Evolutionary conservation across 805 yeast species (phyloP), one percentile per base, ranked within the genome.

Genomic region (Metschnikowia rubicola): DNA sequence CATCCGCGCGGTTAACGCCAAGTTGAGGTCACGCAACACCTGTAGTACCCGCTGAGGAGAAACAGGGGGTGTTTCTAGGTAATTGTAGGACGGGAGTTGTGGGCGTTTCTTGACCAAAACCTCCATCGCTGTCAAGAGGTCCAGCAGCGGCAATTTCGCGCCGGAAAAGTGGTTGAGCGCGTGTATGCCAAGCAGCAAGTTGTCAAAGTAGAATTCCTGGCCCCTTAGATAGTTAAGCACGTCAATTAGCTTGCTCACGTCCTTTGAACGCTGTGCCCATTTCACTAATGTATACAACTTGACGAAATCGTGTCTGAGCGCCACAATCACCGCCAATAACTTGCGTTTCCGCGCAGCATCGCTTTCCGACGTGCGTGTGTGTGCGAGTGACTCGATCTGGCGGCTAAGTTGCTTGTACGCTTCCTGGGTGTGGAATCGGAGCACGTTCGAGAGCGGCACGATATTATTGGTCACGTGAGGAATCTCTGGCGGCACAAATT

Each of bases 71-170:
- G 69, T 65, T 12, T 78, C 73, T 4, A 84, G 65, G 52, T 81
- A 79, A 53, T 77, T 77, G 60, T 85, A 82, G 0, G 85, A 73
- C 2, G 89, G 83, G 35, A 87, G 72, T 34, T 79, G 81, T 1
- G 97, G 96, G 51, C 85, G 71, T 3, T 96, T 96, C 35, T 79
- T 73, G 35, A 82, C 79, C 45, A 91, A 71, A 0, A 94, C 96
- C 61, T 92, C 95, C 55, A 92, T 69, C 1, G 96, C 88, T 0
- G 98, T 91, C 21, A 83, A 77, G 17, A 94, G 64, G 65, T 94
- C 99, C 0, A 96, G 94, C 63, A 89, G 88, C 5, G 97, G 96
- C 44, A 92, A 68, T 59, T 95, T 91, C 0, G 99, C 98, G 29
- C 90, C 87, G 1, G 89, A 79, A n/a, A 84, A 80, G 43, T 81